Percentiles rank a stretch among this genome's conserved stretches.
Conservation (phyloP, 2,329 filamentous ascomycete species). For the Daldinia eschscholtzii region DNA sequence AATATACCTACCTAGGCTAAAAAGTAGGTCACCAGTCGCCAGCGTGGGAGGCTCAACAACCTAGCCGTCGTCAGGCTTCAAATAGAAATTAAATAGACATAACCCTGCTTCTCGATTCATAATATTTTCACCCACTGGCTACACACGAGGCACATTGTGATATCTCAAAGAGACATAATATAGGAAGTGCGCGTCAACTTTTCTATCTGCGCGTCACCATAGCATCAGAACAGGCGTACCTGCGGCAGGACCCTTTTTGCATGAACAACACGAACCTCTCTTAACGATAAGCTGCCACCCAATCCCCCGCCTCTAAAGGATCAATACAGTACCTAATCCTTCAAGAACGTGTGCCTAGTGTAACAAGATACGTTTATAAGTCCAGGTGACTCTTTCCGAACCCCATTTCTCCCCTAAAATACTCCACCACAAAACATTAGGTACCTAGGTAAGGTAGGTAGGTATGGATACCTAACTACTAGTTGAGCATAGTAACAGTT, state of each 20-base stretch:
- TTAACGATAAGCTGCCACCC: not conserved
- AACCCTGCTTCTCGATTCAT: not conserved
- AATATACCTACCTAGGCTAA: conserved; percentile 3
- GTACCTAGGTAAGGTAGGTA: too few relatives aligned
- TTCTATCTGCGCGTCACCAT: not conserved
- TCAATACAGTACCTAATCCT: not conserved
- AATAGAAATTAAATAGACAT: not conserved
- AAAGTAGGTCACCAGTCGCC: conserved; percentile 3
- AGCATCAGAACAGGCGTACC: not conserved
- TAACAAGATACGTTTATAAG: not conserved
- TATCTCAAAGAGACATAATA: not conserved
- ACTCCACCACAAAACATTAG: too few relatives aligned
- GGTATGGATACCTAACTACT: too few relatives aligned
- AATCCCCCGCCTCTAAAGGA: not conserved
- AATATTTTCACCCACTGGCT: not conserved
- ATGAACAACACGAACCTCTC: not conserved
- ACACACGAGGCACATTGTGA: not conserved
- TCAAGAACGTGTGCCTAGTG: too few relatives aligned
- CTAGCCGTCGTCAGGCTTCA: not conserved
- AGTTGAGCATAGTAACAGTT: too few relatives aligned
- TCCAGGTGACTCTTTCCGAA: not conserved
- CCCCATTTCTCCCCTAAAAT: not conserved
- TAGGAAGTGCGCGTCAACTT: not conserved
- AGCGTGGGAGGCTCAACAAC: conserved; percentile 1
- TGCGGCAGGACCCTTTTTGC: conserved; percentile 5